phyloP scores from a whole-genome alignment of 257 asterid species.

The Thymus quinquecostatus region DNA sequence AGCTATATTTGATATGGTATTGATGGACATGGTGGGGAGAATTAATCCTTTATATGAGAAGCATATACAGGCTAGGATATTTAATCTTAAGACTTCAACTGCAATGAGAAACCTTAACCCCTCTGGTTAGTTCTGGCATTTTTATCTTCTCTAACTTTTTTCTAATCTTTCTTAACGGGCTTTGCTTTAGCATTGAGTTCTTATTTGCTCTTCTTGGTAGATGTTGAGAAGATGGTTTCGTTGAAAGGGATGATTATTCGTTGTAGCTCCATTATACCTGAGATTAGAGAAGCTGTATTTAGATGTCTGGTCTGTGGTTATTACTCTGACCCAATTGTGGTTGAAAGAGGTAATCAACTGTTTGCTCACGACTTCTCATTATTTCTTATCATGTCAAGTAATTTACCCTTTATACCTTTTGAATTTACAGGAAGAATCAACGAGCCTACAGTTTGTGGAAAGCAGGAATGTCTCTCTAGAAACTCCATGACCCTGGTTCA shows the following conservation, averaged over 20 bases:
- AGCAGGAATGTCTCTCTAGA: slow-evolving; percentile 83
- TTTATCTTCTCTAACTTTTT: not conserved
- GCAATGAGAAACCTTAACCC: slow-evolving; percentile 94
- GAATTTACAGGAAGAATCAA: slow-evolving; percentile 70
- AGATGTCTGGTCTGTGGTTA: slow-evolving; percentile 96
- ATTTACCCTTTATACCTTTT: slow-evolving; percentile 18
- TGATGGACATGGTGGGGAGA: slow-evolving; percentile 87
- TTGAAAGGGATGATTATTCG: slow-evolving; percentile 96
- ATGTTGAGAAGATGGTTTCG: slow-evolving; percentile 96
- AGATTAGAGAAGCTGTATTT: slow-evolving; percentile 92
- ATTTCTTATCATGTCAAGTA: not conserved
- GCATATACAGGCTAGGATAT: slow-evolving; percentile 93
- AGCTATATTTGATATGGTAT: slow-evolving; percentile 87
- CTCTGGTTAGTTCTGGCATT: slow-evolving; percentile 62
- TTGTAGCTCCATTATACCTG: slow-evolving; percentile 96
- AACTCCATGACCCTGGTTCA: slow-evolving; percentile 95
- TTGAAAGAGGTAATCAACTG: slow-evolving; percentile 79
- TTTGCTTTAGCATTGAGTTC: not conserved
- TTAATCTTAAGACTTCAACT: slow-evolving; percentile 77
- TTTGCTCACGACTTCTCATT: slow-evolving; percentile 4
- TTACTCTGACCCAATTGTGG: slow-evolving; percentile 86
- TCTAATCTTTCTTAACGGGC: not conserved
- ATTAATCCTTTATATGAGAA: slow-evolving; percentile 81
- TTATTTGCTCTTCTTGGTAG: slow-evolving; percentile 40
- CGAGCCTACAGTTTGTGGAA: slow-evolving; percentile 80